Percentiles rank a stretch among this genome's conserved stretches.
phyloP scores from a whole-genome alignment of 192 early-diverging fungal species.

The Gryganskiella cystojenkinii region DNA sequence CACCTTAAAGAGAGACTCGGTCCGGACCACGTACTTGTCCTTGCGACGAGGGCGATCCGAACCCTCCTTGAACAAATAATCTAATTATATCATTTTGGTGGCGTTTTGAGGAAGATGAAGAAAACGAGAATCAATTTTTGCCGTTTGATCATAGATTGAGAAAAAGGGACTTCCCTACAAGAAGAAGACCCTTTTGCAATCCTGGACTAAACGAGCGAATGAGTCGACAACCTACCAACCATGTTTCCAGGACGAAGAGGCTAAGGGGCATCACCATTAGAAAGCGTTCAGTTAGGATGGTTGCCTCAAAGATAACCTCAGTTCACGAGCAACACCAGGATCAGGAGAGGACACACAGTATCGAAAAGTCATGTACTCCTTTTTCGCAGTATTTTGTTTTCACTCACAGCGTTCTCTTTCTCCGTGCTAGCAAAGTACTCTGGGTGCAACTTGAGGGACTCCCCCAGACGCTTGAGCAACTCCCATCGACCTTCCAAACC shows the following conservation, averaged over 20 bases:
- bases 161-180: too few relatives aligned
- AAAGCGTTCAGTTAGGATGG: neutral
- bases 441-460: slow-evolving; percentile 58
- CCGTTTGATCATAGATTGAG: too few relatives aligned
- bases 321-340: too few relatives aligned
- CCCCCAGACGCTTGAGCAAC: slow-evolving; percentile 74
- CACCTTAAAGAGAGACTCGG: slow-evolving; percentile 82
- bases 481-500: slow-evolving; percentile 81
- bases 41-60: slow-evolving; percentile 63
- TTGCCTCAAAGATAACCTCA: too few relatives aligned
- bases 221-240: slow-evolving; percentile 55
- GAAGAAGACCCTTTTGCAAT: too few relatives aligned
- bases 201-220: too few relatives aligned
- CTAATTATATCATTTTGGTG: too few relatives aligned
- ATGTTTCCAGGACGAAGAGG: slow-evolving; percentile 85
- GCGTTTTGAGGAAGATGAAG: too few relatives aligned
- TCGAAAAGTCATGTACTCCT: too few relatives aligned
- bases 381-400: too few relatives aligned
- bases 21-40: slow-evolving; percentile 61
- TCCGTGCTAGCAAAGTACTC: slow-evolving; percentile 67
- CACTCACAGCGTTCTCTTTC: slow-evolving; percentile 40
- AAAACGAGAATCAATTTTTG: too few relatives aligned
- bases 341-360: too few relatives aligned
- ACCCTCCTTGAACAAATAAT: slow-evolving; percentile 72
- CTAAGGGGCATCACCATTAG: slow-evolving; percentile 5